Conservation (phyloP, 1,284 basidiomycete species). For the Trichosporon asahii region DNA sequence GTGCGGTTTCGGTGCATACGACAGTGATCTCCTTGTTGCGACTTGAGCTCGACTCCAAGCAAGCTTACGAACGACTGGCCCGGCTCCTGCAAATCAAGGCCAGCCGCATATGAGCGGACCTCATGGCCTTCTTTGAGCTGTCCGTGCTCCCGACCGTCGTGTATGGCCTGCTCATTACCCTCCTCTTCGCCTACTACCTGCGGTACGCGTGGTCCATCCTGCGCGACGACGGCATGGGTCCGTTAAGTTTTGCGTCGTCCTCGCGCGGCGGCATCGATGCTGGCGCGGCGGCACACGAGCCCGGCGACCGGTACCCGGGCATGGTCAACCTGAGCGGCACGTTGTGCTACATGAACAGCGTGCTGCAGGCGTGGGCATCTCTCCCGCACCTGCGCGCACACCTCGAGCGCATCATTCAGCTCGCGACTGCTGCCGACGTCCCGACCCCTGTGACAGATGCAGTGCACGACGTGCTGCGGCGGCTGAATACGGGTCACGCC, state of each 20-base stretch:
- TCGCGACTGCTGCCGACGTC: conserved; percentile 70
- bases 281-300: neutral
- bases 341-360: conserved; percentile 92
- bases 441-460: conserved; percentile 78
- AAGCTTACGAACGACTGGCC: no score
- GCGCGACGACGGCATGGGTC: conserved; percentile 4
- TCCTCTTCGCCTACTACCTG: conserved; percentile 4
- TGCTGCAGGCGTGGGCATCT: conserved; percentile 82
- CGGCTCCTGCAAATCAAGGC: neutral
- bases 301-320: conserved; percentile 61
- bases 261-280: neutral
- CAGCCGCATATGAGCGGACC: neutral
- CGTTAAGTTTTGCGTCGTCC: conserved; percentile 2
- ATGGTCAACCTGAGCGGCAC: conserved; percentile 91
- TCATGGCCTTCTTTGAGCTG: conserved; percentile 10
- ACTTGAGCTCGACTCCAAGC: neutral
- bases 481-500: conserved; percentile 66
- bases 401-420: conserved; percentile 66
- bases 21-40: neutral
- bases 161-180: conserved; percentile 1
- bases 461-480: conserved; percentile 66
- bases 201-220: neutral
- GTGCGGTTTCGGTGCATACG: neutral
- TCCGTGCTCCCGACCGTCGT: conserved; percentile 2
- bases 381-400: conserved; percentile 70